Base-by-base conservation (phyloP, 768 basidiomycete genomes). In the Xerocomus potaroensis region DNA sequence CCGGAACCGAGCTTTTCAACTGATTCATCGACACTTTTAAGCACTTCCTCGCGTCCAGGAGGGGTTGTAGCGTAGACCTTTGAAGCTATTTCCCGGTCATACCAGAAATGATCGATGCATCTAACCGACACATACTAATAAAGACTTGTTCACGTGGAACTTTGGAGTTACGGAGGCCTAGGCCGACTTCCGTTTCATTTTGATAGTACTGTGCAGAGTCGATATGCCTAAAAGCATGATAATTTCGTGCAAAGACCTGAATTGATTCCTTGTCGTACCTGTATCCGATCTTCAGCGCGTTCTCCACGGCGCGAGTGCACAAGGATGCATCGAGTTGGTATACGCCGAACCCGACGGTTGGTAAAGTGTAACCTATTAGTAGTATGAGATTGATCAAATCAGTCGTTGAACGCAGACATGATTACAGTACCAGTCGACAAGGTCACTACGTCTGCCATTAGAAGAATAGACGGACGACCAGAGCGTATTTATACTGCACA, bases 81-180 rank as follows among this genome's bases (percentile, higher is more conserved):
- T 12, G 63, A 64, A 18, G 58, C 65, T 64, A 11, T 30, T 36
- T 41, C 4, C 7, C 29, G 3, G n/a, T 2, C 30, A 32, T 6
- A 16, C 58, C 36, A 54, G 32, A 24, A 24, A 5, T n/a, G 4
- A 32, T 23, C 10, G 33, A n/a, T 7, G 18, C 3, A 1, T 9
- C 16, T 27, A 14, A n/a, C 34, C 10, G 23, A 8, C 11, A 50
- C 59, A 3, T 49, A 67, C 66, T 66, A 24, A 66, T 54, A 40
- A 65, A 64, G 37, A 66, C 34, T 19, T 68, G 36, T 24, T 65
- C 63, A 11, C 66, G 56, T 16, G 55, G 49, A 31, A 64, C 39
- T 15, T 46, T 51, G 34, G 49, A 55, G 10, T 14, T 48, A 37
- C 56, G 58, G 24, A 66, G 51, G 22, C 58, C 66, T 23, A 41